Evolutionary conservation across 371 early-diverging fungal genomes (phyloP), one percentile per base, ranked within the genome.

Genomic region (Rhizopus stolonifer): DNA sequence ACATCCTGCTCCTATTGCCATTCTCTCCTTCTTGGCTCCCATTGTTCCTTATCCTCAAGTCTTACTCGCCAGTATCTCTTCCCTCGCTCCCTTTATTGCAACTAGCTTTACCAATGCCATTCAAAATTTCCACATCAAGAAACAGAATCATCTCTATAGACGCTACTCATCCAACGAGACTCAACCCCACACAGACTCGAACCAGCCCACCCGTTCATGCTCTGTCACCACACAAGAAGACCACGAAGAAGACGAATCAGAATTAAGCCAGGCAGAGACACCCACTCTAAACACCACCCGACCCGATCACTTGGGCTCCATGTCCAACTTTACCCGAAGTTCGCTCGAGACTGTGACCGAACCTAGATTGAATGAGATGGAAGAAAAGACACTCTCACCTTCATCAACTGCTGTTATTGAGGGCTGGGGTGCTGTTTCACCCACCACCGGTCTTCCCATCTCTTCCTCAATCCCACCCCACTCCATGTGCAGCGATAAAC

Each of bases 31-130:
- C 25, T 63, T 85, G 5, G 77, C 85, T 1, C 77, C 77, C 10
- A 70, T 81, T 29, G 75, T 82, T 19, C 85, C 85, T 17, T 85
- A 80, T 50, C 83, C 85, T 9, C 65, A 74, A 14, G 69, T 73
- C 9, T 59, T 82, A n/a, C 49, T 81, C 17, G 59, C 72, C 5
- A 68, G 77, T 38, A 46, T 85, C 13, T 58, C 61, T 3, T 69
- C 74, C 4, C 58, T 85, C 0, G 64, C 74, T 8, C 83, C 85
- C 13, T 85, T 81, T 46, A 59, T 85, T 33, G 74, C 83, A 11
- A 71, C 73, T 21, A 75, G 73, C 43, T 61, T 73, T 4, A 59
- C 73, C 9, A 73, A 70, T 25, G 73, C 73, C 2, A 46, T 61
- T 2, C 67, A 64, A 33, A 70, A 67, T 21, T 43, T 56, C 3